Evolutionary conservation across 108 stramenopile species (phyloP), one percentile per base, ranked within the genome.

Genomic region (Ochromonas danica): DNA sequence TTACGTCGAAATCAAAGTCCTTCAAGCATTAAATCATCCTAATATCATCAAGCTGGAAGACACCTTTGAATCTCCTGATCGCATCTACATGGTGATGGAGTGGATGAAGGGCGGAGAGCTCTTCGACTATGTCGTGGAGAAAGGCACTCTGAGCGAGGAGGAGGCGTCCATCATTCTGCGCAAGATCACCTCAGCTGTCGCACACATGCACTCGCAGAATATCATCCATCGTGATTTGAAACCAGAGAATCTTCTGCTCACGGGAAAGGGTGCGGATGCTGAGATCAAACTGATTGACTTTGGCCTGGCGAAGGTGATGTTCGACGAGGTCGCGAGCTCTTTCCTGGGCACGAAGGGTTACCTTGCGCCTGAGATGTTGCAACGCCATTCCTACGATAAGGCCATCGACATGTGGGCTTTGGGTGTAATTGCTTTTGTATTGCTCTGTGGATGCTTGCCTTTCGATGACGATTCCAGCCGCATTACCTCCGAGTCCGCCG

Each of bases 231-330:
- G 97, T 27, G 97, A 98, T 82, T 84, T 98, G 36, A 98, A 98
- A 80, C 96, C 96, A 63, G 96, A 97, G 85, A 97, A 97, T 82
- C 81, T 94, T 43, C 83, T 97, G 39, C 61, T 94, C 70, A 78
- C 83, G 22, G 81, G 83, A 79, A 88, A 81, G 40, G 89, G 88
- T 0, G 70, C 74, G 22, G 86, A 81, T 42, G 51, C 88, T 0
- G 95, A 94, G 75, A 92, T 96, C 22, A 98, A 98, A 85, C 95
- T 98, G 25, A 98, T 98, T 81, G 97, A 98, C 85, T 98, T 98
- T 84, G 97, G 97, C 1, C 80, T 98, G 33, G 88, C 89, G 42
- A 98, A 98, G 88, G 89, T 91, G 43, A 36, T 82, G 62, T 31
- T 33, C 6, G 93, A 92, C 70, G 89, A 88, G 17, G 89, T 94